These are phyloP conservation scores for Colletotrichum chlorophyti DNA, from an alignment of 2,329 filamentous ascomycete genomes.

Conservation along the genomic window DNA sequence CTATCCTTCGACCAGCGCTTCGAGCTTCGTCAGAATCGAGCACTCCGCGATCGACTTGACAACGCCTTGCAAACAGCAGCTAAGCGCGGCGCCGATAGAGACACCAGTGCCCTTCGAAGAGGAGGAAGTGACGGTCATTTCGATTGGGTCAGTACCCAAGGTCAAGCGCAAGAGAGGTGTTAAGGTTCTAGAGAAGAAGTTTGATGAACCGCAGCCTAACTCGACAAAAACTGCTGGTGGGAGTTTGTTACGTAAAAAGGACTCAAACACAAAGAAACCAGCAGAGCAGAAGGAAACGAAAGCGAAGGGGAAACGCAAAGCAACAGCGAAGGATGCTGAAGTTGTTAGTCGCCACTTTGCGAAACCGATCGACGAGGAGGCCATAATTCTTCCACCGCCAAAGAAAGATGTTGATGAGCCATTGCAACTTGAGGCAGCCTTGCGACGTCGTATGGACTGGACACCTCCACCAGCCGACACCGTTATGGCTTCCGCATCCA, in stretches of 20 bases:
- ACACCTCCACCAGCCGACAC: conserved; percentile 64
- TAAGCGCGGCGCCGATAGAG: not conserved
- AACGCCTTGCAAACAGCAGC: conserved; percentile 25
- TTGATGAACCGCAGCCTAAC: conserved; percentile 4
- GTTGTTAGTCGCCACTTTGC: conserved; percentile 44
- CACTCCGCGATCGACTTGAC: conserved; percentile 22
- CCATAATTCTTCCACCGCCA: not conserved
- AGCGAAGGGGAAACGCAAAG: not conserved
- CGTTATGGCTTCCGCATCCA: conserved; percentile 36
- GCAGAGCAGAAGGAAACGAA: too few relatives aligned
- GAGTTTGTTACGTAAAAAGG: conserved; percentile 44
- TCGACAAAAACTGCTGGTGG: not conserved
- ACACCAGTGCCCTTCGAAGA: conserved; percentile 19
- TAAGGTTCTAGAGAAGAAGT: conserved; percentile 26
- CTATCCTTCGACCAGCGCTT: not conserved
- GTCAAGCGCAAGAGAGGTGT: conserved; percentile 22
- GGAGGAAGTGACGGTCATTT: conserved; percentile 13
- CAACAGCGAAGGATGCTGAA: conserved; percentile 35
- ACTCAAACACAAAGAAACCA: conserved; percentile 27
- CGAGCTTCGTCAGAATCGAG: conserved; percentile 19
- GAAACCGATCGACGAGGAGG: conserved; percentile 16
- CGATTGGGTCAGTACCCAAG: conserved; percentile 15
- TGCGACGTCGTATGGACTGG: conserved; percentile 67
- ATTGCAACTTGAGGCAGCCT: conserved; percentile 54
- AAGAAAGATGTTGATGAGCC: conserved; percentile 36